Base-by-base conservation (phyloP, 2,329 filamentous ascomycete species). In the Sporothrix phasma region DNA sequence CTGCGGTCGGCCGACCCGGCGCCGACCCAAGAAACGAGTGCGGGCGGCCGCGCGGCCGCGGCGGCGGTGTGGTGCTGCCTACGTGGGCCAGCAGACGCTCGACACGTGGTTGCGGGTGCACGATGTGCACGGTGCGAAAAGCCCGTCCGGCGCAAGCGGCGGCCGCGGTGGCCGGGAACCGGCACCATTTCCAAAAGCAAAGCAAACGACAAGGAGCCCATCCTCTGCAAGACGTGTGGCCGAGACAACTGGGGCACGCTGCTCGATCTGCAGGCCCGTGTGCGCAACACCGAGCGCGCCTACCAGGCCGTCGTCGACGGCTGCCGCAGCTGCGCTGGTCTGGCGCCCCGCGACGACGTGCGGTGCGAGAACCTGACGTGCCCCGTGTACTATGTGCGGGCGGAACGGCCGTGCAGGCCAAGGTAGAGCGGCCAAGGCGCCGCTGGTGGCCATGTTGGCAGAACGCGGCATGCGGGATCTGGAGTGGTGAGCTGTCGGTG, bases 331-430 rank as follows among this genome's bases (percentile, higher is more conserved):
- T 99, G 94, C 74, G 86, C 90, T 45, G 87, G 85, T 0, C 72
- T 92, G 19, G 80, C 88, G 3, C 88, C 86, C 68, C 78, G 84
- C 2, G 93, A 97, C 43, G 85, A 88, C 39, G 87, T 97, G n/a
- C 80, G 76, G 46, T 99, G 94, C 72, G 91, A 96, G 72, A 96
- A 89, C 73, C 85, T 89, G 73, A 93, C 96, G 75, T 99, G 94
- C 72, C 89, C 92, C 0, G 90, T 96, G 0, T 97, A 96, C 69
- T 97, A 96, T 75, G 87, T 87, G 37, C 77, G 90, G 15, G 81
- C 84, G 62, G 88, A 85, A 73, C 85, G 89, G 72, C 74, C 24
- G 80, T 81, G 10, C 79, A 75, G 69, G 73, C 79, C 53, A 71
- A 73, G 41, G 73, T 73, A 2, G 78, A 80, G 71, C 77, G 72